These are phyloP conservation scores for Clavispora asparagi DNA, from an alignment of 805 yeast species.

Conservation along the genomic window DNA sequence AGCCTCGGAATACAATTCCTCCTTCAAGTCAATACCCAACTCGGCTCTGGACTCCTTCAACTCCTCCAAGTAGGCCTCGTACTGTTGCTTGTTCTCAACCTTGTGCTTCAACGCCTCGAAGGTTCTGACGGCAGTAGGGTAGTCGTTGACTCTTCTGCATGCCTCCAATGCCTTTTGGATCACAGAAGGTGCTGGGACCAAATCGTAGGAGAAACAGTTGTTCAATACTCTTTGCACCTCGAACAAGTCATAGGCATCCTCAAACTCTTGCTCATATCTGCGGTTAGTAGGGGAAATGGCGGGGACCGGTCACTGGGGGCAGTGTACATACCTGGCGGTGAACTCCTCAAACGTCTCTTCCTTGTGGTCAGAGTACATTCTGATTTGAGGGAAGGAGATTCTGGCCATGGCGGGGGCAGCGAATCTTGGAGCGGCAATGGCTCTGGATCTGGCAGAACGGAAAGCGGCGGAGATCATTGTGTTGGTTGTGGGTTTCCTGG, in stretches of 20 bases:
- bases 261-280: conserved; percentile 93
- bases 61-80: conserved; percentile 93
- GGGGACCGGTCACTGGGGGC: neutral
- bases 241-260: conserved; percentile 53
- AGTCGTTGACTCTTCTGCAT: conserved; percentile 97
- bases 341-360: conserved; percentile 95
- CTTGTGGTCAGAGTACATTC: conserved; percentile 65
- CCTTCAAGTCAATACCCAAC: conserved; percentile 89
- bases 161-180: conserved; percentile 95
- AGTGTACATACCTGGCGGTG: conserved; percentile 58
- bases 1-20: conserved; percentile 59
- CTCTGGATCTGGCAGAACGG: conserved; percentile 40
- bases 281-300: conserved; percentile 21
- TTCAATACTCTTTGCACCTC: conserved; percentile 80
- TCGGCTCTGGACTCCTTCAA: conserved; percentile 87
- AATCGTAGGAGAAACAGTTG: conserved; percentile 97
- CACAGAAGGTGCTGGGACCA: conserved; percentile 97
- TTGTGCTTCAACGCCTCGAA: conserved; percentile 95
- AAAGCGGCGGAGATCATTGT: conserved; percentile 34
- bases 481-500: neutral
- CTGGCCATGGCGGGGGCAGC: conserved; percentile 17
- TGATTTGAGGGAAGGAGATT: conserved; percentile 28
- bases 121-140: conserved; percentile 97
- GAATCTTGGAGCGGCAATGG: conserved; percentile 24
- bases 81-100: conserved; percentile 91